Conservation (phyloP, 1,139 yeast species). For the Kluyveromyces sp. region DNA sequence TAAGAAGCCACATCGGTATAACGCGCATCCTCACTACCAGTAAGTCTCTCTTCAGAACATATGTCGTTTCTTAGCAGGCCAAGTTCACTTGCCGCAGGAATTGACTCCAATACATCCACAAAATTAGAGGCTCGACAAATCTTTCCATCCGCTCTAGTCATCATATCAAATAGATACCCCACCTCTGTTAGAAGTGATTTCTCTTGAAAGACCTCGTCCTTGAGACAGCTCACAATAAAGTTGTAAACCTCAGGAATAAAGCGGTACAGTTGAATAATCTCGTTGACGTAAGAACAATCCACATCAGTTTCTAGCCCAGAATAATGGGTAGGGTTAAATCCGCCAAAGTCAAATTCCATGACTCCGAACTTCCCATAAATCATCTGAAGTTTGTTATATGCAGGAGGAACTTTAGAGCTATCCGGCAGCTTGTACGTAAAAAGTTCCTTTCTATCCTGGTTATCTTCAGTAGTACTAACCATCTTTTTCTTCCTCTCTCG, state of each 20-base stretch:
- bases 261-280: slow-evolving; percentile 75
- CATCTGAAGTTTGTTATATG: slow-evolving; percentile 69
- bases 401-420: slow-evolving; percentile 51
- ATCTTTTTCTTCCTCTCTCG: slow-evolving; percentile 50
- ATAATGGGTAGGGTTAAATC: slow-evolving; percentile 64
- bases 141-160: slow-evolving; percentile 68
- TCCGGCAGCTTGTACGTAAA: slow-evolving; percentile 24
- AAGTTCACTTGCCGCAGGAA: slow-evolving; percentile 41
- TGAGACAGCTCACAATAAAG: slow-evolving; percentile 48
- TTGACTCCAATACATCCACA: slow-evolving; percentile 42
- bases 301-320: slow-evolving; percentile 89
- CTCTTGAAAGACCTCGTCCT: slow-evolving; percentile 47
- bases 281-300: slow-evolving; percentile 74
- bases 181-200: slow-evolving; percentile 65
- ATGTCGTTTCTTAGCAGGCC: slow-evolving; percentile 47
- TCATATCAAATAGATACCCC: slow-evolving; percentile 89
- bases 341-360: slow-evolving; percentile 85
- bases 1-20: slow-evolving; percentile 24
- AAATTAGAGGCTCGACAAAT: slow-evolving; percentile 42
- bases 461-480: slow-evolving; percentile 21
- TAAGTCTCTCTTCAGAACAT: background rate
- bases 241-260: slow-evolving; percentile 70
- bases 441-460: slow-evolving; percentile 18
- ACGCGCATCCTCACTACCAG: slow-evolving; percentile 27
- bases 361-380: slow-evolving; percentile 88